These are phyloP conservation scores for Draba incana DNA, from an alignment of 345 rosid genomes.

Conservation along the genomic window DNA sequence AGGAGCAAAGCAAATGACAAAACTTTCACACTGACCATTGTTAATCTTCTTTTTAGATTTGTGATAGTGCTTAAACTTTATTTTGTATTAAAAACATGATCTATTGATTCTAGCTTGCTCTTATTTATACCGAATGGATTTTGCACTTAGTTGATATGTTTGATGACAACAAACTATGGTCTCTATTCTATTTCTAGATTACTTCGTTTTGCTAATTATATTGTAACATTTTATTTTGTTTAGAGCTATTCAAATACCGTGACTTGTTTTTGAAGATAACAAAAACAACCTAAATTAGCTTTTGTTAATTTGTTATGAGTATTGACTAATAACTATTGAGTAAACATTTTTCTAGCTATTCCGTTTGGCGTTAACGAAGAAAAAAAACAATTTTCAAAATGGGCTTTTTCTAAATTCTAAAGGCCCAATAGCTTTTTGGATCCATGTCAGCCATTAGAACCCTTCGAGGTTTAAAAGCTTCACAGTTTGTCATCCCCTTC, in stretches of 20 bases:
- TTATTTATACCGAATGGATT: constrained; percentile 20
- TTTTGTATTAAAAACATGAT: neutral
- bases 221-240: neutral
- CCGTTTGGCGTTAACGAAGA: too few relatives aligned
- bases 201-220: neutral
- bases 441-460: neutral
- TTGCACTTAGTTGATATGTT: neutral
- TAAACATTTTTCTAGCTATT: too few relatives aligned
- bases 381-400: too few relatives aligned
- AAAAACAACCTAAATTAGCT: neutral
- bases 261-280: constrained; percentile 7
- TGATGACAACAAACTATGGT: neutral
- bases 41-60: constrained; percentile 3
- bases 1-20: constrained; percentile 25
- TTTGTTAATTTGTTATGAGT: neutral
- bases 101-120: neutral
- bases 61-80: constrained; percentile 3
- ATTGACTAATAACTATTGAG: too few relatives aligned
- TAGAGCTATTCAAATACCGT: neutral
- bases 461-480: neutral
- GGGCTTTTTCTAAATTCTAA: neutral
- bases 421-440: neutral
- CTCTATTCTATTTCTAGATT: neutral
- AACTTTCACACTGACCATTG: constrained; percentile 20
- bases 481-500: neutral